phyloP scores from a whole-genome alignment of 139 green algal genomes.

The Picochlorum sp. region DNA sequence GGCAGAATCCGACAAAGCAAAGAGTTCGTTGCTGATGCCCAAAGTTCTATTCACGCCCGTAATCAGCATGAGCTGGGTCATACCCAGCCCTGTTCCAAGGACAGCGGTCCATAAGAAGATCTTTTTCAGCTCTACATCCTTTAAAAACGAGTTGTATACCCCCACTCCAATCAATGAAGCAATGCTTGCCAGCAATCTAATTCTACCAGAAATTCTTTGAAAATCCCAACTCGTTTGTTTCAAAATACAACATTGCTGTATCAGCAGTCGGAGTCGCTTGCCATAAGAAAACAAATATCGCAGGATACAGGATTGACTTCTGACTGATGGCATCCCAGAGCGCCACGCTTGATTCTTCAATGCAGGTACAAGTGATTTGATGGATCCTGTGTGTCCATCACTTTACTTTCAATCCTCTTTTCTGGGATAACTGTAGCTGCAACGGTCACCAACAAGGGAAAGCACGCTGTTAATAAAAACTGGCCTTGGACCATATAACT shows the following conservation, averaged over 20 bases:
- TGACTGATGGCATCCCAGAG: slow-evolving; percentile 50
- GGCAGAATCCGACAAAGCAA: slow-evolving; percentile 85
- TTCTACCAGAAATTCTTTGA: slow-evolving; percentile 73
- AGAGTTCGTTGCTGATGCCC: slow-evolving; percentile 75
- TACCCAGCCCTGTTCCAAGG: slow-evolving; percentile 58
- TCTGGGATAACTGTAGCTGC: slow-evolving; percentile 51
- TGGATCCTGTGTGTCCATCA: too few relatives aligned
- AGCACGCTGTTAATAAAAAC: slow-evolving; percentile 60
- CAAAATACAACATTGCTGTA: slow-evolving; percentile 73
- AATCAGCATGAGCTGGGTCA: slow-evolving; percentile 78
- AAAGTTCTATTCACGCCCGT: slow-evolving; percentile 46
- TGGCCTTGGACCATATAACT: slow-evolving; percentile 38
- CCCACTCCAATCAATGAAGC: slow-evolving; percentile 64
- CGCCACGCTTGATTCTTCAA: slow-evolving; percentile 26
- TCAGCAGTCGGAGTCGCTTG: slow-evolving; percentile 65
- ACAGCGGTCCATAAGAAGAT: slow-evolving; percentile 69
- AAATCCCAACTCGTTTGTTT: slow-evolving; percentile 71
- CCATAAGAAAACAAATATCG: slow-evolving; percentile 72
- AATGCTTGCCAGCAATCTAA: slow-evolving; percentile 72
- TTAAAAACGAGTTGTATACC: slow-evolving; percentile 67
- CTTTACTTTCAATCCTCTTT: slow-evolving; percentile 12
- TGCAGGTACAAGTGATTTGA: slow-evolving; percentile 1
- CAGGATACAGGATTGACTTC: slow-evolving; percentile 49
- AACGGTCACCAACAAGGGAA: slow-evolving; percentile 58
- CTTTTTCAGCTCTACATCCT: slow-evolving; percentile 50